Evolutionary conservation across 1,139 yeast species (phyloP), one percentile per base, ranked within the genome.

Genomic region (Sugiyamaella castrensis): DNA sequence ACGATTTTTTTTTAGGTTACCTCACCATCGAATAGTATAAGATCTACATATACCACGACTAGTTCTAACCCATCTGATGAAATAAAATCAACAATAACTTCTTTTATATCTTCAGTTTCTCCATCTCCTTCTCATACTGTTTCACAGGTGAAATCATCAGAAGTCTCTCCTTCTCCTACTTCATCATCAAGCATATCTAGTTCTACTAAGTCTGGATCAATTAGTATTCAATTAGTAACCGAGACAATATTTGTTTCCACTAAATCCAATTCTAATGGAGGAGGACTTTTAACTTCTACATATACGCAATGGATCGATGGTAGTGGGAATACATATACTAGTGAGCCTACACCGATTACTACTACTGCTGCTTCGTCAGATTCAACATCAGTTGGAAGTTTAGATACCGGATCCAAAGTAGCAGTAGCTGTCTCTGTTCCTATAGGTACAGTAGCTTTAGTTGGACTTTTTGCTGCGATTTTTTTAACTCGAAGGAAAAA

Each of bases 391-490:
- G 7, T 38, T 5, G 12, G 38, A n/a, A 28, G 36, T 2, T 34
- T 48, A 31, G 43, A 37, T 19, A 28, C 32, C 24, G 51, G 51
- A 8, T 48, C 51, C n/a, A 48, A 43, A 35, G 51, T 48, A 10
- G 51, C 51, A 1, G 46, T 48, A 4, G 51, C 51, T 3, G 48
- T 48, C 5, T 37, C 51, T 8, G 40, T 48, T 10, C 51, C 51
- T 8, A 36, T 48, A 13, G 51, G 51, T 8, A 48, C 47, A 4
- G 43, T 48, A 11, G 50, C 50, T 11, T 26, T 48, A 2, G 48
- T 48, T 1, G 42, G 41, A 13, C 28, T 43, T 2, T 29, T 43
- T 12, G 43, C 39, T 19, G 37, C 27, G 5, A 19, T 43, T 13
- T 36, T 48, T 19, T 33, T 48, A 15, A 15, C 37, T 12, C 13